Percentiles rank a stretch among this genome's conserved stretches.
Evolutionary conservation across 768 basidiomycete genomes (phyloP).

Genomic region (Mycena rebaudengoi): DNA sequence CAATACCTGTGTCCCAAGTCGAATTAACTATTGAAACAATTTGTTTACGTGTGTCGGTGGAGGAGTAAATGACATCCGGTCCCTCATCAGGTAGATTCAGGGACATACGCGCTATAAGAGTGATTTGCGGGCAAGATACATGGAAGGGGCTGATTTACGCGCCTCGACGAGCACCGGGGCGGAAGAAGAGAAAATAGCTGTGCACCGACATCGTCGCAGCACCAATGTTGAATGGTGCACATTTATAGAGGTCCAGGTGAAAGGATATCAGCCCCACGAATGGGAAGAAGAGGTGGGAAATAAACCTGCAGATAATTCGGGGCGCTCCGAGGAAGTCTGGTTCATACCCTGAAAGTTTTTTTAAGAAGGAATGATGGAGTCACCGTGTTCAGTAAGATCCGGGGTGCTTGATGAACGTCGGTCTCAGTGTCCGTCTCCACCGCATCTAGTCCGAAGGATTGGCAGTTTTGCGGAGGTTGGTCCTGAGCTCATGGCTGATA

Average conservation of each 20-base stretch:
- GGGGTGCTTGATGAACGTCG: background rate
- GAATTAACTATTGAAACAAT: background rate
- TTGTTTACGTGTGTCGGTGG: background rate
- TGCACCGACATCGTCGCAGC: background rate
- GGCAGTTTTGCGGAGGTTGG: background rate
- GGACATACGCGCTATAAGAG: background rate
- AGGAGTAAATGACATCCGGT: background rate
- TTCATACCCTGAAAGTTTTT: no score
- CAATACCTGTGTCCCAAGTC: slow-evolving; percentile 9
- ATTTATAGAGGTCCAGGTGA: background rate
- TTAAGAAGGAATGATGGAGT: background rate
- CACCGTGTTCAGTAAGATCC: background rate
- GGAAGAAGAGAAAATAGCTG: slow-evolving; percentile 4
- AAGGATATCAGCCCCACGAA: background rate
- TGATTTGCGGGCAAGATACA: background rate
- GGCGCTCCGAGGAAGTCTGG: background rate
- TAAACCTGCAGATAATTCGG: background rate
- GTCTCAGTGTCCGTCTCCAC: background rate
- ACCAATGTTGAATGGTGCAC: background rate
- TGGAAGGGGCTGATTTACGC: background rate
- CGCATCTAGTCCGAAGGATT: background rate
- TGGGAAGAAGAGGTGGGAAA: background rate
- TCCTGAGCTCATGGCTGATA: background rate
- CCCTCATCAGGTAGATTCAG: background rate
- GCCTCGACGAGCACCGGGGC: background rate